Evolutionary conservation across 192 early-diverging fungal species (phyloP), one percentile per base, ranked within the genome.

Genomic region (Chytriomyces hyalinus): DNA sequence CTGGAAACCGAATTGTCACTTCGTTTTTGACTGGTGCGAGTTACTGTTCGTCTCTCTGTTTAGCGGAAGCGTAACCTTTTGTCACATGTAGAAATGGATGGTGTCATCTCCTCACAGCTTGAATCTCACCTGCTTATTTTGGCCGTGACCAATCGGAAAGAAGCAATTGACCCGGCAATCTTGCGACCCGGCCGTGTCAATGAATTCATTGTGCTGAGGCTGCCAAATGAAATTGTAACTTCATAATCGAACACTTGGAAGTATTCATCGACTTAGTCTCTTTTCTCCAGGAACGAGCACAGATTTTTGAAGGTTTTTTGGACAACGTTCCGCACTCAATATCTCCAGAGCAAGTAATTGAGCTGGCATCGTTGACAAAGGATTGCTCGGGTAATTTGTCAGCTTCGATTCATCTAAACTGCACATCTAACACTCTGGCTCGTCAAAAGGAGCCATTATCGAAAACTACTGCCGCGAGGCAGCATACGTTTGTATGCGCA

Each of bases 1-100:
- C 93, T 6, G 88, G 89, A 17, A 92, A 95, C 63, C 89, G 96
- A 24, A 93, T 96, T 26, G 94, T 96, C n/a, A 95, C 96, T 46
- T 88, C 90, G 26, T 85, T 97, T 61, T 84, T 97, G 22, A 91
- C 87, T 72, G 91, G 90, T 91, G 85, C n/a, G 61, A 6, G 20
- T 20, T 59, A 0, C 20, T 76, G 5, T 80, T 22, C 11, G 36
- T 78, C 9, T 7, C 78, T 22, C n/a, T 80, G 9, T 24, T 69
- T 1, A 1, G 1, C 78, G 24, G 20, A 17, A 9, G 72, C 36
- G 13, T 44, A 36, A 36, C 36, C 22, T 11, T 36, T 46, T 26
- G 15, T 53, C 10, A 13, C 11, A 17, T n/a, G 60, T 51, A 91
- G 92, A 94, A 82, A 92, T 94, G 90, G 93, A 93, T 78, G 91